Evolutionary conservation across 768 basidiomycete genomes (phyloP), one percentile per base, ranked within the genome.

Genomic region (Lactarius tabidus): DNA sequence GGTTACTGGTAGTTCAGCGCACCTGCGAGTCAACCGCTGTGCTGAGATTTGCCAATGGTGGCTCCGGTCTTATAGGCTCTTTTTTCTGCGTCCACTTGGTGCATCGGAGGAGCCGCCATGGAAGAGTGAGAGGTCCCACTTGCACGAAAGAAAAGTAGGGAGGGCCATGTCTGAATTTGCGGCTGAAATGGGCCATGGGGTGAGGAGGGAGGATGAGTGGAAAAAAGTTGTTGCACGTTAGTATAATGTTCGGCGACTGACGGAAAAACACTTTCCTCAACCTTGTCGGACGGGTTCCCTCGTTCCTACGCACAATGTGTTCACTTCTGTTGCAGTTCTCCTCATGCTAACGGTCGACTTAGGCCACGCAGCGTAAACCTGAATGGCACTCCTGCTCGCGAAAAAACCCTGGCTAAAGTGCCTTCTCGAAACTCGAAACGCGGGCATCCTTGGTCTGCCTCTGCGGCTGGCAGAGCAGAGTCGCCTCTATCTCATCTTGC

Each of bases 331-430:
- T 45, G 39, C 57, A 7, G 10, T 28, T 29, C 15, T 31, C 23
- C n/a, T 52, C 45, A 45, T 57, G 54, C 62, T 54, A 10, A n/a
- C 14, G 14, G 28, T 31, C n/a, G 15, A 5, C 35, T 12, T 41
- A 93, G 92, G 89, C 2, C 95, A 95, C 76, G 91, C 94, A 3
- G 97, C 95, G 0, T 90, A 96, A 57, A 94, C 93, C 0, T 91
- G 90, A 0, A 93, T 92, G 0, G 92, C 95, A 0, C 84, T 98
- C 62, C 83, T 98, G 0, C 98, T 96, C 71, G 95, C 86, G 1
- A 96, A 96, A n/a, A n/a, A n/a, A n/a, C n/a, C n/a, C n/a, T n/a
- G n/a, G n/a, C n/a, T n/a, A n/a, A n/a, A n/a, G n/a, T n/a, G n/a
- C n/a, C n/a, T n/a, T n/a, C n/a, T n/a, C n/a, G n/a, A n/a, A n/a